Evolutionary conservation across 2,329 filamentous ascomycete genomes (phyloP).

Genomic region (Corniculantispora saksenae): DNA sequence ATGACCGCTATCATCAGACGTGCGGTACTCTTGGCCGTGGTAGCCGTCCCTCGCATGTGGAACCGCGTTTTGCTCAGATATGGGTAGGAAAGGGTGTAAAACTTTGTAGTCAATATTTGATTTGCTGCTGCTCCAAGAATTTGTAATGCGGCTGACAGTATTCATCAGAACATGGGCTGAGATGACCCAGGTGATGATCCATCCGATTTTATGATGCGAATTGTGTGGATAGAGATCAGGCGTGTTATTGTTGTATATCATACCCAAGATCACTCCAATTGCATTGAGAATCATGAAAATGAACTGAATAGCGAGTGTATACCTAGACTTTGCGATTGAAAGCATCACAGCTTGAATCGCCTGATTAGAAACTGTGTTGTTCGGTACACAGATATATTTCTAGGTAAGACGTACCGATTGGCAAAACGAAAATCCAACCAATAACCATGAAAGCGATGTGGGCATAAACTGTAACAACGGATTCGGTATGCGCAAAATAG

Average conservation of each 20-base stretch:
- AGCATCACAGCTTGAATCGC: conserved; percentile 71
- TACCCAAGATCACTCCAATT: conserved; percentile 63
- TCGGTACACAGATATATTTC: neutral
- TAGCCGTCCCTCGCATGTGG: neutral
- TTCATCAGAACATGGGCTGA: conserved; percentile 70
- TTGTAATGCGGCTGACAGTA: conserved; percentile 62
- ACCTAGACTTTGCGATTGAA: conserved; percentile 76
- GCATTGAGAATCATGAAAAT: conserved; percentile 65
- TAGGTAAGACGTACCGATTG: conserved; percentile 60
- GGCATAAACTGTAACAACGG: conserved; percentile 60
- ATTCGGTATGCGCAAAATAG: conserved; percentile 60
- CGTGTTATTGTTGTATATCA: conserved; percentile 76
- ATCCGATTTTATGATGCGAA: conserved; percentile 85
- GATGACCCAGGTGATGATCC: conserved; percentile 75
- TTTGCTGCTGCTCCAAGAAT: conserved; percentile 25
- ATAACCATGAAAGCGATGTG: conserved; percentile 72
- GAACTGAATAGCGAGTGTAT: conserved; percentile 69
- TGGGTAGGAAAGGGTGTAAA: conserved; percentile 7
- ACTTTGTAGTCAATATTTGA: conserved; percentile 13
- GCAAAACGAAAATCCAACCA: conserved; percentile 72
- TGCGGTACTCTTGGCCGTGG: conserved; percentile 39
- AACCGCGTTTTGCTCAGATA: neutral
- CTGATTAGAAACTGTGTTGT: conserved; percentile 13
- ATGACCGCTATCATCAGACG: conserved; percentile 72
- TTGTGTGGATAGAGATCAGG: conserved; percentile 87